A percentile compares a stretch with the other conserved stretches of the same genome.
These are phyloP conservation scores for Ascochyta koolunga DNA, from an alignment of 2,329 filamentous ascomycete species.

Conservation along the genomic window DNA sequence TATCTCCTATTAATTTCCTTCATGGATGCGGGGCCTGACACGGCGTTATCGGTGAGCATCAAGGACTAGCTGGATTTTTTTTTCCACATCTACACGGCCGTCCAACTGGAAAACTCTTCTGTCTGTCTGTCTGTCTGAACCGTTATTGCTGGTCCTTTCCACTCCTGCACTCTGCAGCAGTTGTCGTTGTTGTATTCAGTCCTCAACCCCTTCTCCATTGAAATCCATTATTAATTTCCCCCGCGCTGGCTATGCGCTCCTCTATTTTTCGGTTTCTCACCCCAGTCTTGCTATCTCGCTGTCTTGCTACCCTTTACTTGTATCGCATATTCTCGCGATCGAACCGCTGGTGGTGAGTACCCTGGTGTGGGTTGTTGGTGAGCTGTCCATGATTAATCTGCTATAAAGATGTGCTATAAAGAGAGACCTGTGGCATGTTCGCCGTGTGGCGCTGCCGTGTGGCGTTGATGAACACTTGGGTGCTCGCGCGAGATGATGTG, in stretches of 20 bases:
- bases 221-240: conserved; percentile 3
- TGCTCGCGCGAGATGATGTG: not conserved
- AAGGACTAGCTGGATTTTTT: not conserved
- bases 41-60: not conserved
- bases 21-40: not conserved
- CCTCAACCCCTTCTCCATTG: not conserved
- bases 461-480: not conserved
- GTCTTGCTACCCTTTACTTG: not conserved
- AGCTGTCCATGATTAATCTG: not conserved
- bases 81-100: not conserved
- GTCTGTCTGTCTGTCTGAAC: too few relatives aligned
- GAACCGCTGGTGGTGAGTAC: not conserved
- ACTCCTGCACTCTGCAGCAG: not conserved
- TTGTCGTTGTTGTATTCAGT: not conserved
- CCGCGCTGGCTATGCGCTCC: not conserved
- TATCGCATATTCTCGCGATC: not conserved
- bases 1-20: not conserved
- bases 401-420: not conserved
- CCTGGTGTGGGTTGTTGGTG: not conserved
- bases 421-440: not conserved
- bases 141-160: not conserved
- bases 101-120: not conserved
- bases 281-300: conserved; percentile 7
- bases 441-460: not conserved
- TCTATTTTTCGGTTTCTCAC: not conserved